Percentiles rank a stretch among this genome's conserved stretches.
These are phyloP conservation scores for Didymella lethalis DNA, from an alignment of 2,329 filamentous ascomycete genomes.

Conservation along the genomic window DNA sequence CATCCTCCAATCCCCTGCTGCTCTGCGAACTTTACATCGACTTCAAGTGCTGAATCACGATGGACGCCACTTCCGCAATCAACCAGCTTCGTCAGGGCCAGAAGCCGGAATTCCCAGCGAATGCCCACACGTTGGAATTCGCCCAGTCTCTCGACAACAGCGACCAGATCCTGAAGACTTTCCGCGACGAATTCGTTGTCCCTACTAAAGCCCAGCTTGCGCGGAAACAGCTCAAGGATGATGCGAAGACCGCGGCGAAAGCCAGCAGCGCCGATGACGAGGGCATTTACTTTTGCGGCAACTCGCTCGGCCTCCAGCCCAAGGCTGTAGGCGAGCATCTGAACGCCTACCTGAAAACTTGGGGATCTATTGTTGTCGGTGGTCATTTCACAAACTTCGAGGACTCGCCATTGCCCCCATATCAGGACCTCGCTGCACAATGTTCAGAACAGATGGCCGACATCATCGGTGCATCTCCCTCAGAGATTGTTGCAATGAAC, in stretches of 20 bases:
- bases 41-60: conserved; percentile 24
- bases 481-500: conserved; percentile 87
- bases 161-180: conserved; percentile 46
- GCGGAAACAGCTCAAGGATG: conserved; percentile 60
- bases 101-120: conserved; percentile 39
- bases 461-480: conserved; percentile 74
- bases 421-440: conserved; percentile 79
- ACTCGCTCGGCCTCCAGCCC: conserved; percentile 86
- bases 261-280: conserved; percentile 51
- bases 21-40: conserved; percentile 3
- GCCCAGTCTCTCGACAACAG: conserved; percentile 40
- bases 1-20: neutral
- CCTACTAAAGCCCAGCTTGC: conserved; percentile 76
- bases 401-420: conserved; percentile 74
- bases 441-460: conserved; percentile 73
- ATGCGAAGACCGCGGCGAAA: conserved; percentile 38
- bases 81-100: conserved; percentile 39
- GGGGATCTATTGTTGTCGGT: conserved; percentile 82
- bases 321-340: conserved; percentile 71
- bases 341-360: conserved; percentile 77
- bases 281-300: conserved; percentile 84
- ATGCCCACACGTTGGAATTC: conserved; percentile 36
- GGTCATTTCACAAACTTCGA: conserved; percentile 78
- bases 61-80: conserved; percentile 38
- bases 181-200: conserved; percentile 75